Evolutionary conservation across 2,329 filamentous ascomycete species (phyloP).

Genomic region (Aspergillus sp.): DNA sequence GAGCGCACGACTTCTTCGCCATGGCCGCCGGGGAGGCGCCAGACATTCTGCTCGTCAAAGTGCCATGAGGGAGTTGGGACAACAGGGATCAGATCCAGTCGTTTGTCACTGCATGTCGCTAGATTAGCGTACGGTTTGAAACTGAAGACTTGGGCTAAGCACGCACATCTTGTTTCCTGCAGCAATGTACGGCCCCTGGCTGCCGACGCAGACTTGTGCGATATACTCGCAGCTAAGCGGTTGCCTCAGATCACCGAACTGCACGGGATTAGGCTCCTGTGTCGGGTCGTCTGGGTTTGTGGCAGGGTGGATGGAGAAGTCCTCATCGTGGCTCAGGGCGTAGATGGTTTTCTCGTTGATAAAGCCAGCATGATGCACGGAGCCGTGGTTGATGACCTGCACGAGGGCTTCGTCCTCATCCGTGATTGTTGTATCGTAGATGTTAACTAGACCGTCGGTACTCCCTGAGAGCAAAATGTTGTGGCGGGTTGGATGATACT

Average conservation of each 20-base stretch:
- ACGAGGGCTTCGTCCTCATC: conserved; percentile 67
- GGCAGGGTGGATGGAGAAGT: conserved; percentile 61
- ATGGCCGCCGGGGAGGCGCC: conserved; percentile 52
- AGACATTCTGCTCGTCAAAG: conserved; percentile 45
- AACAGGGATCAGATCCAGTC: conserved; percentile 50
- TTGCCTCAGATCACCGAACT: conserved; percentile 62
- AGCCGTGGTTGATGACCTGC: conserved; percentile 66
- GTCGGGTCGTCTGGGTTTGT: conserved; percentile 55
- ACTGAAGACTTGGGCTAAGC: background rate
- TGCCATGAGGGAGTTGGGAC: conserved; percentile 41
- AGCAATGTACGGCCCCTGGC: conserved; percentile 49
- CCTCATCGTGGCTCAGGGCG: conserved; percentile 66
- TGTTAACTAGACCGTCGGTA: conserved; percentile 66
- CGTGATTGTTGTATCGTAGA: conserved; percentile 61
- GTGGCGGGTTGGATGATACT: conserved; percentile 57
- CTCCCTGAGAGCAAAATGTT: conserved; percentile 63
- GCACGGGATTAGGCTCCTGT: conserved; percentile 48
- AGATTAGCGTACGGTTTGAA: conserved; percentile 2
- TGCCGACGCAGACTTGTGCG: conserved; percentile 55
- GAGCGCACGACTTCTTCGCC: conserved; percentile 54
- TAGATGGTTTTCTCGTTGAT: conserved; percentile 58
- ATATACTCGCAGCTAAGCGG: conserved; percentile 63
- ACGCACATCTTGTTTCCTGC: conserved; percentile 56
- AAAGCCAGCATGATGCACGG: conserved; percentile 66
- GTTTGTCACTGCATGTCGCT: conserved; percentile 37